These are phyloP conservation scores for Dictyostelium purpureum DNA, from an alignment of 78 protist species.

Conservation along the genomic window DNA sequence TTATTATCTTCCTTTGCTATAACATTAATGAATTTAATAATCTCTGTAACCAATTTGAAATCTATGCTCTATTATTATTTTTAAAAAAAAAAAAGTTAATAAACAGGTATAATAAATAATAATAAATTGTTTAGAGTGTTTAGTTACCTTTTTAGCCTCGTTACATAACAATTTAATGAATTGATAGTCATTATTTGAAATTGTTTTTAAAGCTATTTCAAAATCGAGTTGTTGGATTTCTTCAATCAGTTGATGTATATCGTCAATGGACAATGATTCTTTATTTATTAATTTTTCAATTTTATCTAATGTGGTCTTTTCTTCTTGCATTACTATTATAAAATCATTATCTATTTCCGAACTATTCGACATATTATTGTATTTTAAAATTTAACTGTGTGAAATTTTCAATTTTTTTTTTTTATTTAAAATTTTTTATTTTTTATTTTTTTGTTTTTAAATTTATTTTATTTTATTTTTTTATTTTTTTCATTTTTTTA, in stretches of 20 bases:
- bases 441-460: too few species aligned
- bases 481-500: too few species aligned
- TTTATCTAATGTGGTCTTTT: too few species aligned
- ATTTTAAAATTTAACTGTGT: too few species aligned
- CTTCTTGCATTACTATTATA: too few species aligned
- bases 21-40: conserved; percentile 44
- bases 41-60: conserved; percentile 5
- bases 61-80: conserved; percentile 17
- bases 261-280: not conserved
- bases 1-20: not conserved
- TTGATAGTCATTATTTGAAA: conserved; percentile 4
- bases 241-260: not conserved
- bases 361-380: too few species aligned
- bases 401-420: too few species aligned
- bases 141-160: conserved; percentile 22
- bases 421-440: too few species aligned
- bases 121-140: not conserved
- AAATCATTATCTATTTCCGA: too few species aligned
- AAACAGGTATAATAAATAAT: not conserved
- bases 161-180: conserved; percentile 31
- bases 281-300: not conserved
- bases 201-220: not conserved
- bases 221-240: not conserved
- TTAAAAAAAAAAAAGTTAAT: not conserved
- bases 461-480: too few species aligned